Percentiles rank a stretch among this genome's conserved stretches.
Evolutionary conservation across 352 stramenopile species (phyloP).

Genomic region (Phytopythium cucurbitacearum): DNA sequence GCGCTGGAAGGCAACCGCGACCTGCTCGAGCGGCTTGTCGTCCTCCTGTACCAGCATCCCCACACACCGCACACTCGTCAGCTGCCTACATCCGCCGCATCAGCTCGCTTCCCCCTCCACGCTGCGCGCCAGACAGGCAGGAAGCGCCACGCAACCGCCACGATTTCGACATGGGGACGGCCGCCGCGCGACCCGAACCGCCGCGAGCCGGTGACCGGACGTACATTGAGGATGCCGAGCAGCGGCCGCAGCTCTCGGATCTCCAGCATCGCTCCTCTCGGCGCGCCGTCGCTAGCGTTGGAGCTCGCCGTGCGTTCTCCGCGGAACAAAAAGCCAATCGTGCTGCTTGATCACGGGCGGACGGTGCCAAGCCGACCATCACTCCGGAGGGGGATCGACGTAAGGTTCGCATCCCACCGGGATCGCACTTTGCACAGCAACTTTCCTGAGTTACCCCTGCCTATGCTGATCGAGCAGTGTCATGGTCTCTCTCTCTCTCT

Average conservation of each 20-base stretch:
- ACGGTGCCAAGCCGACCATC: too few species aligned
- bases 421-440: too few species aligned
- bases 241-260: conserved; percentile 77
- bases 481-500: neutral
- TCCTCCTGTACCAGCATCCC: conserved; percentile 45
- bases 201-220: conserved; percentile 7
- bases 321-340: too few species aligned
- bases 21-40: conserved; percentile 78
- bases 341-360: too few species aligned
- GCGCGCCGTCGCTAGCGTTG: too few species aligned
- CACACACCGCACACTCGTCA: conserved; percentile 8
- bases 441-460: too few species aligned
- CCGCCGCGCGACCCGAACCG: neutral
- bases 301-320: too few species aligned
- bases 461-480: too few species aligned
- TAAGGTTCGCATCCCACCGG: too few species aligned
- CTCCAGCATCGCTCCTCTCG: conserved; percentile 52
- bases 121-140: neutral
- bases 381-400: too few species aligned
- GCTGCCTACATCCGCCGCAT: conserved; percentile 9
- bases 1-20: conserved; percentile 58
- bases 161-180: neutral
- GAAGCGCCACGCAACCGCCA: neutral
- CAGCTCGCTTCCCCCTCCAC: conserved; percentile 7
- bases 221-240: conserved; percentile 80